phyloP scores from a whole-genome alignment of 2,329 filamentous ascomycete species.

The Talaromyces sp. region DNA sequence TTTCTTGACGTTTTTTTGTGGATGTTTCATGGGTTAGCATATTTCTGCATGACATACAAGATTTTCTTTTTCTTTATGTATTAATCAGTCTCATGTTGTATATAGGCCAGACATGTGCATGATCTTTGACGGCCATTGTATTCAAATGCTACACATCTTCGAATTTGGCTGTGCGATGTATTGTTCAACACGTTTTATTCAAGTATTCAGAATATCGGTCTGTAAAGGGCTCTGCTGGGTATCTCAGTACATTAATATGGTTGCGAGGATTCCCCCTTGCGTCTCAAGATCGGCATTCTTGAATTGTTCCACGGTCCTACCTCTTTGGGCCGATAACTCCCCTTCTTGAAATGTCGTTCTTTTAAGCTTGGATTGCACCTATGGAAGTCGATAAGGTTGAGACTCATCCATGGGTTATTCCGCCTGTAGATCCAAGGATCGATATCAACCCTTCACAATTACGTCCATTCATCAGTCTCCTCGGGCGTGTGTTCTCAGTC shows the following conservation, averaged over 20 bases:
- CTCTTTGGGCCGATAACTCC: neutral
- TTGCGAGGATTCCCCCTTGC: neutral
- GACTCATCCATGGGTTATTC: neutral
- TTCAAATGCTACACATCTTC: neutral
- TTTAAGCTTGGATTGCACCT: neutral
- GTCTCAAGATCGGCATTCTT: neutral
- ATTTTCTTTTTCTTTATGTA: neutral
- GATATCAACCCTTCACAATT: neutral
- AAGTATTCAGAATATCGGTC: neutral
- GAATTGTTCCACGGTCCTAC: neutral
- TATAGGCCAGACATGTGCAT: neutral
- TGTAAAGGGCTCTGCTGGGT: neutral
- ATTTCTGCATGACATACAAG: neutral
- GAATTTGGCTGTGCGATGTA: neutral
- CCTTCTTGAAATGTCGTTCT: neutral
- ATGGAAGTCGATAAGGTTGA: neutral
- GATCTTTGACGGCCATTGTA: neutral
- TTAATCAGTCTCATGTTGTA: neutral
- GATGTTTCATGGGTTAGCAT: slow-evolving; percentile 1
- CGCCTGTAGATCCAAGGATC: neutral
- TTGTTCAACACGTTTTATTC: neutral
- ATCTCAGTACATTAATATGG: neutral
- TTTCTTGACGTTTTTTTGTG: neutral
- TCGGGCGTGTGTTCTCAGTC: neutral
- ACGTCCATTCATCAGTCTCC: neutral